Conservation (phyloP, 306 rosid genomes). For the Oxytropis ochrocephala region DNA sequence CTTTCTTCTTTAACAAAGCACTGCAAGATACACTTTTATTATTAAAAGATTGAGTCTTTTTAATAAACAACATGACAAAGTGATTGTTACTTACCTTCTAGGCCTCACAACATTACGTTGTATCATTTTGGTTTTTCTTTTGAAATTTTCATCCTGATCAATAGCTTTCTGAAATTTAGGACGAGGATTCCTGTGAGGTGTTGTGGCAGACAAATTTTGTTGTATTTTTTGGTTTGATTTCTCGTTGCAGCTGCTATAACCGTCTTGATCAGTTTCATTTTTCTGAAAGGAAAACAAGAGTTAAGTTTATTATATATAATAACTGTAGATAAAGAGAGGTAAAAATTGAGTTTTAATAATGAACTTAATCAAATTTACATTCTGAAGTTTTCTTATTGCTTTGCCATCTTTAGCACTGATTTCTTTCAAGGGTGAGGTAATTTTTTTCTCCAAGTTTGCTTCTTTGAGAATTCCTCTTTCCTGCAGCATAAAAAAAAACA, state of each 20-base stretch:
- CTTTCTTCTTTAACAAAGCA: slow-evolving; percentile 42
- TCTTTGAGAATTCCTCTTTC: slow-evolving; percentile 91
- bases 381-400: slow-evolving; percentile 26
- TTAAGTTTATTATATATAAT: not conserved
- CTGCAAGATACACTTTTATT: slow-evolving; percentile 27
- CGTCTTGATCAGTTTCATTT: slow-evolving; percentile 29
- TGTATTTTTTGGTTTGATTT: slow-evolving; percentile 19
- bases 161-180: slow-evolving; percentile 22
- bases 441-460: slow-evolving; percentile 66
- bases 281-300: slow-evolving; percentile 23
- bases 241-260: slow-evolving; percentile 29
- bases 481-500: slow-evolving; percentile 31
- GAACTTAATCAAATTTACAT: slow-evolving; percentile 27
- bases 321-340: not conserved
- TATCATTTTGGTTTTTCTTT: slow-evolving; percentile 31
- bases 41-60: not conserved
- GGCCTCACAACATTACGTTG: slow-evolving; percentile 22
- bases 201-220: slow-evolving; percentile 23
- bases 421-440: slow-evolving; percentile 43
- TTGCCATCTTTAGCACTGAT: slow-evolving; percentile 34
- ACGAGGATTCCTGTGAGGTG: slow-evolving; percentile 13
- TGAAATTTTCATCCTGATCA: slow-evolving; percentile 10
- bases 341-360: not conserved
- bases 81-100: slow-evolving; percentile 35
- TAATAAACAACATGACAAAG: not conserved